Base-by-base conservation (phyloP, 139 green algal genomes). In the Marvania coccoides region DNA sequence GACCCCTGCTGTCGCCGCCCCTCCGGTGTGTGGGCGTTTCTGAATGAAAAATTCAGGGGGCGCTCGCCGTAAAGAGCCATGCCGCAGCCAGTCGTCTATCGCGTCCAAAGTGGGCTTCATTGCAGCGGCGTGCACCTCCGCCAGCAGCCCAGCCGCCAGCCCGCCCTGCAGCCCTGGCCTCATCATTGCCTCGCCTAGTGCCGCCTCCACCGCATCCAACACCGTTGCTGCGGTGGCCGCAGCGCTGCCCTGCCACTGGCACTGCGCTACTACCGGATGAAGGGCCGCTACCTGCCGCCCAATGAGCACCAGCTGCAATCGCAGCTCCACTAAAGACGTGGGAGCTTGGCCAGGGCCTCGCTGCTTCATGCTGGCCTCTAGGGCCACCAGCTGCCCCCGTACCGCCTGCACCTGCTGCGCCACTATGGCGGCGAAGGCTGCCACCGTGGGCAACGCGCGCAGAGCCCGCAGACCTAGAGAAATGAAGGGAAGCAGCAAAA, bases 341-440 rank as follows among this genome's bases (percentile, higher is more conserved):
- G 55, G 46, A 69, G 40, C 28, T 13, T 65, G n/a, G 39, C 12
- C 53, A 42, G 47, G 1, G 56, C 54, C 1, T 30, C 54, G 28
- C 26, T 63, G 60, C 23, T 7, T 24, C 57, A 29, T 3, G 37
- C 35, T n/a, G 12, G 39, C 34, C n/a, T 78, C 66, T 4, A 78
- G 14, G 2, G 47, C 35, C 8, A 78, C 24, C 53, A 78, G 29
- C 61, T 78, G 57, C 40, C 42, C 39, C 54, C 56, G 63, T 13
- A 77, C 53, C 15, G 10, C 39, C 26, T 45, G 60, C 61, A 59
- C 38, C 31, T 77, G 37, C 36, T 48, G 46, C 1, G 46, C 72
- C 13, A 78, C 37, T 0, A 57, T 57, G 26, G 72, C 65, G 19
- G 72, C 72, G 60, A 78, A 78, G 12, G 72, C 72, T n/a, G 54